Evolutionary conservation across 495 filamentous ascomycete species (phyloP), one percentile per base, ranked within the genome.

Genomic region (Aspergillus avenaceus): DNA sequence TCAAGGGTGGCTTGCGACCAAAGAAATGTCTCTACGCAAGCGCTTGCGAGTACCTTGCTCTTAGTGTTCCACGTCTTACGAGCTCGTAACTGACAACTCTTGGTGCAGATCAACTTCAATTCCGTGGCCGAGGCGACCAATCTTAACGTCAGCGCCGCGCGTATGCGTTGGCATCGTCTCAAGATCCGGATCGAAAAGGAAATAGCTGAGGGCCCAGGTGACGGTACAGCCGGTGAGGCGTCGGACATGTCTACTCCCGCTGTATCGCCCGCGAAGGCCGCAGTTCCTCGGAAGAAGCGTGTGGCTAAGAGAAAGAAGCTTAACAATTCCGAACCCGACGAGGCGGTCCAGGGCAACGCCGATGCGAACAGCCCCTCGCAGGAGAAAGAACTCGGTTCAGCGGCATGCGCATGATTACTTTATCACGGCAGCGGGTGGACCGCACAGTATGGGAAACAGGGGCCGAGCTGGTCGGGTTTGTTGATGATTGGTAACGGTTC

Each of bases 51-150:
- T n/a, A n/a, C n/a, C n/a, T n/a, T n/a, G n/a, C n/a, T n/a, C n/a
- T n/a, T n/a, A n/a, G n/a, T n/a, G n/a, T n/a, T n/a, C n/a, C n/a
- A n/a, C n/a, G n/a, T n/a, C n/a, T n/a, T n/a, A n/a, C n/a, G n/a
- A n/a, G n/a, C n/a, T n/a, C n/a, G n/a, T n/a, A n/a, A n/a, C n/a
- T n/a, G n/a, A n/a, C n/a, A n/a, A 38, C 34, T 38, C n/a, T 21
- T n/a, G n/a, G n/a, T n/a, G 16, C 34, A 73, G 72, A 66, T 75
- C 19, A 58, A 73, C 49, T 72, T 62, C 48, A 49, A 54, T 6
- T 64, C 63, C 12, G 69, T 73, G 0, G 65, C 58, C 27, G 40
- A 31, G 7, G 60, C 62, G 8, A 53, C 55, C 3, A 58, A 60
- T 18, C 52, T 72, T 25, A 74, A 68, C 16, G 27, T 55, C 11